Base-by-base conservation (phyloP, 2,329 filamentous ascomycete species). In the Chalaropsis ovoidea region DNA sequence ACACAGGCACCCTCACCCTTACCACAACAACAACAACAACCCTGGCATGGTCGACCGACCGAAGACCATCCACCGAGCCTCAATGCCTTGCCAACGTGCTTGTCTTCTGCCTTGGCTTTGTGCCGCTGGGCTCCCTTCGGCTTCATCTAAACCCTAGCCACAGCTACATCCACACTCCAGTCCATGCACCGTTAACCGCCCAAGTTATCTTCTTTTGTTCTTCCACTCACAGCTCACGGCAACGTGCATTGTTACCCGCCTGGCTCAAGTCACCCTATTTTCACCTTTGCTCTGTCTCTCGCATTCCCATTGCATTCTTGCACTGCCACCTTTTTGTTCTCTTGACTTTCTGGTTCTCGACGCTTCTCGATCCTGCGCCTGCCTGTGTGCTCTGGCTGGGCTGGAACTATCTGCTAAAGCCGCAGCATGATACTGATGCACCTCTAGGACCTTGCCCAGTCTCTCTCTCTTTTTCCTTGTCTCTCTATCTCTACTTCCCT, bases 211-310 rank as follows among this genome's bases (percentile, higher is more conserved):
- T 58, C 54, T 39, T 39, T 58, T 39, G 54, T 11, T n/a, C 54
- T 39, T 58, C 54, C 54, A 58, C 24, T 58, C 54, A 58, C 27
- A 58, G 54, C 54, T 58, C 17, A 58, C 54, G 27, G 54, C 54
- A 58, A 39, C 39, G 54, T 35, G 54, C 54, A 35, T 58, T 58
- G 54, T 58, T 58, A 13, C 54, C 54, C 54, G 27, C 8, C 54
- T 58, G 54, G 54, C 54, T 19, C 54, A 35, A 31, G 54, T 58
- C 54, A 3, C 27, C 54, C 54, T 7, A 58, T 58, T 58, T 27
- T 58, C 54, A 10, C 54, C 54, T 39, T 58, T 35, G 24, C 27
- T 35, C 27, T 58, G 22, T 35, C 27, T 35, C 52, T n/a, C 24
- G 3, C 13, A 35, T 58, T 31, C 27, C 27, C 54, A n/a, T 58